A percentile compares a stretch with the other conserved stretches of the same genome.
phyloP scores from a whole-genome alignment of 495 filamentous ascomycete genomes.

The Aspergillus hancockii region DNA sequence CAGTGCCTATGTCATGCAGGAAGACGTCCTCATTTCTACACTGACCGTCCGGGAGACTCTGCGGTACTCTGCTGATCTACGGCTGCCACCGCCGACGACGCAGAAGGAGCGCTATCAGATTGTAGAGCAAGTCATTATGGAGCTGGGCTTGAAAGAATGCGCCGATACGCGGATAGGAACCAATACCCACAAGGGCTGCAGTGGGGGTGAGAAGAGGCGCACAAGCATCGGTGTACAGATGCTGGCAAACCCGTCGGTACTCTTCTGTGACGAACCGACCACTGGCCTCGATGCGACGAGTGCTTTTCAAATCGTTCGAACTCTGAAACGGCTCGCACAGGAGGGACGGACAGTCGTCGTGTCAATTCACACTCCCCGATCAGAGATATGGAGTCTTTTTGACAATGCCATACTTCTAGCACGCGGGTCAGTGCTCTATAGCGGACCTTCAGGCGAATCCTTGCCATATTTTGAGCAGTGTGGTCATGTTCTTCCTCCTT shows the following conservation, averaged over 20 bases:
- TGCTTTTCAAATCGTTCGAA: conserved; percentile 70
- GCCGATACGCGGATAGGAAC: conserved; percentile 62
- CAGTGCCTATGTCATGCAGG: conserved; percentile 76
- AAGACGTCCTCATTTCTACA: conserved; percentile 69
- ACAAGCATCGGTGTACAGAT: conserved; percentile 75
- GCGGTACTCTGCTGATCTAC: conserved; percentile 67
- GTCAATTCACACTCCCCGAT: conserved; percentile 73
- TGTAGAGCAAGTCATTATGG: conserved; percentile 72
- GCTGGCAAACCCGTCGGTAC: conserved; percentile 69
- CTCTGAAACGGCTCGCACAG: conserved; percentile 62
- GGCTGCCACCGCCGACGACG: conserved; percentile 58
- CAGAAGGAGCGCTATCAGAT: conserved; percentile 56
- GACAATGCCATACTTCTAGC: conserved; percentile 66
- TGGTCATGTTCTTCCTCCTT: conserved; percentile 60
- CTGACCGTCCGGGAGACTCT: conserved; percentile 74
- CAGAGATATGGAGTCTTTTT: conserved; percentile 75
- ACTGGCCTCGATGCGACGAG: conserved; percentile 74
- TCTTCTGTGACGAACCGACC: conserved; percentile 77
- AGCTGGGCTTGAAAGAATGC: conserved; percentile 73
- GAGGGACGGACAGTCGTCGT: conserved; percentile 71
- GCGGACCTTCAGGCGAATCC: conserved; percentile 45
- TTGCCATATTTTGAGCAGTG: conserved; percentile 58
- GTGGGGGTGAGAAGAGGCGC: conserved; percentile 73
- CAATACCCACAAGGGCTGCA: conserved; percentile 58
- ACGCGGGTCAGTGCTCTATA: conserved; percentile 64